These are phyloP conservation scores for Rhodosporidiobolus odoratus DNA, from an alignment of 768 basidiomycete genomes.

Conservation along the genomic window DNA sequence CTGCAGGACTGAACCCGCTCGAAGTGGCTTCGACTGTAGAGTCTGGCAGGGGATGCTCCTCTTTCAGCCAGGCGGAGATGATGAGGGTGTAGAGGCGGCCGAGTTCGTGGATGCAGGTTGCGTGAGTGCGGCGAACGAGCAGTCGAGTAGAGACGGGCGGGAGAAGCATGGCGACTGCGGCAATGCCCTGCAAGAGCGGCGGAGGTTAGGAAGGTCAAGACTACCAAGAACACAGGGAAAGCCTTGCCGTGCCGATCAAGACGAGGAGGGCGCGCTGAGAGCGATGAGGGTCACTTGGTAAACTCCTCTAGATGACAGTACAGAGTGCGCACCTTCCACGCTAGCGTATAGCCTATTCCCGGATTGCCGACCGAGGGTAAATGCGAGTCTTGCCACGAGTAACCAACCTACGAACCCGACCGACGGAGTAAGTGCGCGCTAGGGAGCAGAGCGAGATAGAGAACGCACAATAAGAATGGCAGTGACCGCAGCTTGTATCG, in stretches of 20 bases:
- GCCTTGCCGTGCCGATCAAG: slow-evolving; percentile 49
- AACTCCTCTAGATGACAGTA: background rate
- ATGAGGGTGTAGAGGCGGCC: slow-evolving; percentile 18
- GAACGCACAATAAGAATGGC: slow-evolving; percentile 46
- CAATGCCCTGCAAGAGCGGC: slow-evolving; percentile 48
- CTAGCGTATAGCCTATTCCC: slow-evolving; percentile 50
- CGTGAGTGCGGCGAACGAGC: slow-evolving; percentile 27
- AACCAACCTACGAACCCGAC: slow-evolving; percentile 52
- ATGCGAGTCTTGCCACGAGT: slow-evolving; percentile 57
- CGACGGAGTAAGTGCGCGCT: background rate
- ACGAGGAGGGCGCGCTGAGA: slow-evolving; percentile 50
- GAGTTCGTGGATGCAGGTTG: slow-evolving; percentile 15
- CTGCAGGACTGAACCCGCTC: slow-evolving; percentile 3
- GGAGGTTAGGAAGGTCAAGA: background rate
- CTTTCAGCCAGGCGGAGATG: slow-evolving; percentile 17
- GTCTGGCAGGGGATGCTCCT: background rate
- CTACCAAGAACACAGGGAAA: background rate
- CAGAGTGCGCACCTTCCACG: slow-evolving; percentile 15
- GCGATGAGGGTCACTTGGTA: background rate
- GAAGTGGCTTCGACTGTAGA: background rate
- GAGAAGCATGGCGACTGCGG: slow-evolving; percentile 57
- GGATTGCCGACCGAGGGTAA: slow-evolving; percentile 51
- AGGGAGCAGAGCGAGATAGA: background rate
- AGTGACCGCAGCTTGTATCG: slow-evolving; percentile 45
- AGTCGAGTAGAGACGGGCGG: slow-evolving; percentile 49